Evolutionary conservation across 805 yeast genomes (phyloP).

Genomic region (Candida sakaeoensis): DNA sequence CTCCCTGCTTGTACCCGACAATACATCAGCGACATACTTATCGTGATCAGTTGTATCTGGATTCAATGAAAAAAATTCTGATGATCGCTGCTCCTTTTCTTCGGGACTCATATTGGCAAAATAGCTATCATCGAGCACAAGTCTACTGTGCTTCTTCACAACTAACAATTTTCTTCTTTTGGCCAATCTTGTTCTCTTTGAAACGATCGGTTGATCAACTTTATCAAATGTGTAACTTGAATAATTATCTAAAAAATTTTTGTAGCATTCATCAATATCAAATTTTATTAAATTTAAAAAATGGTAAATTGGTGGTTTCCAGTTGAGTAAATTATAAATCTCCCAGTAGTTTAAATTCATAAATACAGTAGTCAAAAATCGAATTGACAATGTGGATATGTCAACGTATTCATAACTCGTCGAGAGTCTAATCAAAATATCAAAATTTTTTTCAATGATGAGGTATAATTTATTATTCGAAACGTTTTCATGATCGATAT

Average conservation of each 20-base stretch:
- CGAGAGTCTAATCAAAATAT: conserved; percentile 32
- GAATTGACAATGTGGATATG: conserved; percentile 30
- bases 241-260: conserved; percentile 31
- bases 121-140: background rate
- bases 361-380: conserved; percentile 34
- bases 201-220: conserved; percentile 14
- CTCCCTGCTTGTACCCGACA: conserved; percentile 3
- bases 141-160: background rate
- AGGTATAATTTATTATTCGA: conserved; percentile 28
- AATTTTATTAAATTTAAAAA: conserved; percentile 36
- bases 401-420: conserved; percentile 27
- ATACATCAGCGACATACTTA: conserved; percentile 16
- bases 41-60: conserved; percentile 21
- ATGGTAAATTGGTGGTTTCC: conserved; percentile 42
- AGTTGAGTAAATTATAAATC: conserved; percentile 34
- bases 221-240: conserved; percentile 22
- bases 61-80: conserved; percentile 12
- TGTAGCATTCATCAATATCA: conserved; percentile 39
- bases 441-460: conserved; percentile 37
- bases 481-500: conserved; percentile 22
- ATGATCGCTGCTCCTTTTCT: conserved; percentile 4
- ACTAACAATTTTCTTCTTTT: conserved; percentile 2
- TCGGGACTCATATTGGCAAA: background rate
- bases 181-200: background rate
- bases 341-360: conserved; percentile 44